Base-by-base conservation (phyloP, 2,329 filamentous ascomycete species). In the Polytolypa hystricis region DNA sequence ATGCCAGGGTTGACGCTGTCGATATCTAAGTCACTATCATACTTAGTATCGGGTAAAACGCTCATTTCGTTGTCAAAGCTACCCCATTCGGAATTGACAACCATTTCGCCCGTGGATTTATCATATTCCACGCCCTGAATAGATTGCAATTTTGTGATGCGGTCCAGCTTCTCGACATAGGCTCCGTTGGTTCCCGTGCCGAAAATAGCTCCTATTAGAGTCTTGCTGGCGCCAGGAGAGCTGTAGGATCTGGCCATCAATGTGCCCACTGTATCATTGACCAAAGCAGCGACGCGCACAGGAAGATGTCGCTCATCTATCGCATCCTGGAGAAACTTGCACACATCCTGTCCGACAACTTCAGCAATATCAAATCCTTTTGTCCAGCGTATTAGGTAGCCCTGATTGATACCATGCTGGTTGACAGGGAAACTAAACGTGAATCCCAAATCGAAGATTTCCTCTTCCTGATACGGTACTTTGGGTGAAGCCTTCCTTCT, bases 361-460 rank as follows among this genome's bases (percentile, higher is more conserved):
- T 96, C 91, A n/a, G 79, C 74, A 47, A 98, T 96, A 56, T 96
- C 85, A 57, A 95, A 98, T 35, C 91, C 91, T 68, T 98, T 98
- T 40, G 91, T 98, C 91, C 91, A 98, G 49, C 91, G 79, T 62
- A 95, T 91, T 37, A 98, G 71, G 39, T 79, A 81, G 42, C 91
- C 91, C 64, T 86, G 89, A 71, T 96, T 96, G 58, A 98, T 94
- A 26, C 85, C 87, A 40, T 83, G 71, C 60, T 98, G 91, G 57
- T 93, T 77, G 26, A 96, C 87, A 2, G 91, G 91, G 66, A 96
- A 98, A 57, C 84, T 93, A 64, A 98, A 98, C 36, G 91, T 98
- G 65, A 98, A 98, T n/a, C 91, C 91, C 28, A 98, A 71, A 51
- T 86, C 83, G 65, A 96, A 94, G 42, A 91, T 75, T 41, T 89